Base-by-base conservation (phyloP, 1,284 basidiomycete genomes). In the Porphyrellus sp. region DNA sequence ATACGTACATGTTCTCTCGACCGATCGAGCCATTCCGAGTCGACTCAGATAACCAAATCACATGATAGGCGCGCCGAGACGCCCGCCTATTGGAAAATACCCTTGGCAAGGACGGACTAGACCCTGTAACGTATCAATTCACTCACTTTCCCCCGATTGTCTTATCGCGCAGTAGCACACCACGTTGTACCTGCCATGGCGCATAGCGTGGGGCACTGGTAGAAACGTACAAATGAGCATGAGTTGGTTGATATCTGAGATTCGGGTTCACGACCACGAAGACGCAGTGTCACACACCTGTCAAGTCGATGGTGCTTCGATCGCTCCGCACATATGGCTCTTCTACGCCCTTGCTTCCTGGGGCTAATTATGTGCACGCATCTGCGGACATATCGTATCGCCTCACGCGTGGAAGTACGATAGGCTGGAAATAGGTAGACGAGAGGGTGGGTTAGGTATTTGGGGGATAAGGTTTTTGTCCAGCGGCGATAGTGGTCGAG, bases 311-410 rank as follows among this genome's bases (percentile, higher is more conserved):
- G 20, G n/a, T n/a, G 28, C 38, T 38, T 51, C 47, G 50, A 51
- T 46, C 40, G 18, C n/a, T 51, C 51, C 16, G 28, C 34, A 33
- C 60, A 41, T 53, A 55, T 63, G 56, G 46, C 23, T 43, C 21
- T 13, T 37, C 39, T 23, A 15, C 21, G 47, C 18, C 18, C 16
- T 45, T 23, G 12, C 15, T 30, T 28, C 11, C 4, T 37, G 18
- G 40, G n/a, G 33, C 33, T 53, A 64, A 57, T 64, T 58, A 53
- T 63, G 51, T 35, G 25, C n/a, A 35, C 25, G n/a, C 15, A 20
- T 46, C 20, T 46, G n/a, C 46, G 38, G 27, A 21, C 48, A 23
- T 40, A 4, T 40, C 11, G 41, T 45, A 48, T 18, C 15, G 12
- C 49, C 46, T 38, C 52, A 27, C 18, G 37, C 11, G 25, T 41